Conservation (phyloP, 2,329 filamentous ascomycete genomes). For the Penicillium sp. region DNA sequence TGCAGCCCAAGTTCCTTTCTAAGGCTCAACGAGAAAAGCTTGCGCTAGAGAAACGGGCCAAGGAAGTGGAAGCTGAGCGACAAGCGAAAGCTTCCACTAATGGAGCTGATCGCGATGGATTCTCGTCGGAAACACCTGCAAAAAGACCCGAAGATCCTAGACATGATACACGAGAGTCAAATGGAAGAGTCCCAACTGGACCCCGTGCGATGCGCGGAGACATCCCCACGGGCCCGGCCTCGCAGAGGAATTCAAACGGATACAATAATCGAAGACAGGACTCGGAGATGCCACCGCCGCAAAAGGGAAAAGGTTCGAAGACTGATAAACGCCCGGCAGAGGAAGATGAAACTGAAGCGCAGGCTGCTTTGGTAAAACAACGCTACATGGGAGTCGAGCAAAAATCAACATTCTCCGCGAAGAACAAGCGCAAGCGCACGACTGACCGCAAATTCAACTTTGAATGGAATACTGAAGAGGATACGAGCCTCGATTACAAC, state of each 20-base stretch:
- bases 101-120: slow-evolving; percentile 25
- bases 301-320: slow-evolving; percentile 37
- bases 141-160: slow-evolving; percentile 23
- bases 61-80: slow-evolving; percentile 65
- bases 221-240: slow-evolving; percentile 50
- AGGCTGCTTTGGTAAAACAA: slow-evolving; percentile 71
- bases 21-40: slow-evolving; percentile 78
- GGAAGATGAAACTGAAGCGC: slow-evolving; percentile 61
- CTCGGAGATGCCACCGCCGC: slow-evolving; percentile 52
- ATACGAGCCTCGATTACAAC: slow-evolving; percentile 82
- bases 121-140: slow-evolving; percentile 12
- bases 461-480: slow-evolving; percentile 93
- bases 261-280: slow-evolving; percentile 41
- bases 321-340: slow-evolving; percentile 46
- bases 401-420: slow-evolving; percentile 86
- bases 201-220: slow-evolving; percentile 65
- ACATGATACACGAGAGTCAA: slow-evolving; percentile 2
- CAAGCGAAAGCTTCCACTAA: slow-evolving; percentile 44
- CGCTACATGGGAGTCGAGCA: slow-evolving; percentile 90
- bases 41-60: slow-evolving; percentile 72
- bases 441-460: slow-evolving; percentile 99
- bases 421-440: slow-evolving; percentile 91
- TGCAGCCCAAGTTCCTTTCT: slow-evolving; percentile 75
- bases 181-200: slow-evolving; percentile 57
- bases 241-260: slow-evolving; percentile 39